A percentile compares a stretch with the other conserved stretches of the same genome.
These are phyloP conservation scores for Trifolium subterraneum DNA, from an alignment of 306 rosid species.

Conservation along the genomic window DNA sequence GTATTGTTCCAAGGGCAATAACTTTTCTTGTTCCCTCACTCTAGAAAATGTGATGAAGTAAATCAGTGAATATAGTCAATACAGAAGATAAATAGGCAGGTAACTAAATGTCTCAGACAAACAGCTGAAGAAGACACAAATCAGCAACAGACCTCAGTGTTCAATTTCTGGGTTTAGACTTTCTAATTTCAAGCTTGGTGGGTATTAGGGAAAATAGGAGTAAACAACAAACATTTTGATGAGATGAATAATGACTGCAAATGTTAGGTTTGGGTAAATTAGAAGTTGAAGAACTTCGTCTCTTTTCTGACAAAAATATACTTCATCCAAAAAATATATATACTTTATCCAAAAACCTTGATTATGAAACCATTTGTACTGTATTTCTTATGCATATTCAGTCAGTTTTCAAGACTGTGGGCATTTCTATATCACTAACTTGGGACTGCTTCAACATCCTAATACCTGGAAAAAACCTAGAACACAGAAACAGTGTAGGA, in stretches of 20 bases:
- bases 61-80: slow-evolving; percentile 35
- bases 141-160: slow-evolving; percentile 27
- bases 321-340: slow-evolving; percentile 3
- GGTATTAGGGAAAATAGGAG: slow-evolving; percentile 22
- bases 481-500: slow-evolving; percentile 26
- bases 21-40: slow-evolving; percentile 86
- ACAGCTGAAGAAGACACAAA: neutral
- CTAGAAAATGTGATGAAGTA: slow-evolving; percentile 52
- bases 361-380: neutral
- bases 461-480: slow-evolving; percentile 27
- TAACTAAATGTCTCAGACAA: slow-evolving; percentile 16
- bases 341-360: slow-evolving; percentile 19
- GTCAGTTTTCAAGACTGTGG: slow-evolving; percentile 14
- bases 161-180: slow-evolving; percentile 14
- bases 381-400: slow-evolving; percentile 27
- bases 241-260: slow-evolving; percentile 28
- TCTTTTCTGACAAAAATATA: slow-evolving; percentile 6
- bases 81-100: slow-evolving; percentile 27
- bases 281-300: neutral
- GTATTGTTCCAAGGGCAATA: slow-evolving; percentile 86
- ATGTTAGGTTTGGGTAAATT: slow-evolving; percentile 17
- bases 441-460: slow-evolving; percentile 28
- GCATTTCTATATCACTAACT: slow-evolving; percentile 35
- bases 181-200: slow-evolving; percentile 12
- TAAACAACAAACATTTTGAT: slow-evolving; percentile 9